Conservation (phyloP, 2,329 filamentous ascomycete species). For the Penicillium aurantiogriseum region DNA sequence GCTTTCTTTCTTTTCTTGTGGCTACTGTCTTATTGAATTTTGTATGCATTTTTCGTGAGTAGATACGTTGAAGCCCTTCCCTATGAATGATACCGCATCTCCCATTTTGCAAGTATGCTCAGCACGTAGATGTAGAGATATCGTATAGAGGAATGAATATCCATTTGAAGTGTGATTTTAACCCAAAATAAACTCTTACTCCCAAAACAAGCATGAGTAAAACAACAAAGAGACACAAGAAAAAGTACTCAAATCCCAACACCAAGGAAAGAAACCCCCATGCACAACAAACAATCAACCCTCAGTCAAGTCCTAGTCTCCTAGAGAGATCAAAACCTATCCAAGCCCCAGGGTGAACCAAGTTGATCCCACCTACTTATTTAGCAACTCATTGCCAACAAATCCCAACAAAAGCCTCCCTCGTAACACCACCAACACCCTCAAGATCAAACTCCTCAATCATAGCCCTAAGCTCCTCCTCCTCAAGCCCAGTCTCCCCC, state of each 20-base stretch:
- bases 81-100: not conserved
- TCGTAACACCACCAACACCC: constrained; percentile 73
- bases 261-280: constrained; percentile 8
- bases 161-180: constrained; percentile 1
- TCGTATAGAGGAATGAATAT: not conserved
- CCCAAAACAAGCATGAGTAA: not conserved
- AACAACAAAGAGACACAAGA: constrained; percentile 3
- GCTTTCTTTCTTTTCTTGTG: not conserved
- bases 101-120: not conserved
- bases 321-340: not conserved
- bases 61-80: not conserved
- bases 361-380: not conserved
- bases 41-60: not conserved
- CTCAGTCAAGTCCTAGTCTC: not conserved
- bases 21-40: not conserved
- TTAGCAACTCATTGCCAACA: constrained; percentile 52
- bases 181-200: not conserved
- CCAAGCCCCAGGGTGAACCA: not conserved
- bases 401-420: constrained; percentile 66
- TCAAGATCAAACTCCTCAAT: constrained; percentile 97
- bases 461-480: constrained; percentile 92
- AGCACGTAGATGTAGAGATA: not conserved
- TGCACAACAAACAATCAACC: constrained; percentile 5
- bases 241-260: constrained; percentile 10
- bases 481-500: constrained; percentile 80